Evolutionary conservation across 192 early-diverging fungal species (phyloP), one percentile per base, ranked within the genome.

Genomic region (Coemansia sp.): DNA sequence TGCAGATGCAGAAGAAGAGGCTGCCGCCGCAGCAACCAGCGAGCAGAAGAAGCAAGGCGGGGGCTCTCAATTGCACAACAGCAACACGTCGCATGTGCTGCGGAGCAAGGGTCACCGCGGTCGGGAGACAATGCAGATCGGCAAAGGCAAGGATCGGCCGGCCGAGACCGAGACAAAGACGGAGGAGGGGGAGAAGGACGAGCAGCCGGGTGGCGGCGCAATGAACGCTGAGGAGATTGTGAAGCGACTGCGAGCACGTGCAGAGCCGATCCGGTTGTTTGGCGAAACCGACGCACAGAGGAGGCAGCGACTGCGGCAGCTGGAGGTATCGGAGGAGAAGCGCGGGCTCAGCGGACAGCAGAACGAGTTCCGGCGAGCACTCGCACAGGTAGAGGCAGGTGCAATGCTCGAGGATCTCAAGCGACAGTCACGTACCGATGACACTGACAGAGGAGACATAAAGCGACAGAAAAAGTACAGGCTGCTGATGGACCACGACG

Each of bases 191-290:
- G 18, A 68, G 47, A 15, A 9, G 37, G 48, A 26, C 19, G 42
- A 51, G 18, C 41, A 56, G 18, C 36, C 48, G 6, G 21, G 42
- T 11, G n/a, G 63, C 49, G n/a, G 66, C 57, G 36, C 22, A 48
- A 89, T 96, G 52, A 73, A 88, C 21, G 72, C 87, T 21, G 89
- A 90, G 36, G 95, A 98, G 57, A 86, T 94, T 0, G 68, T 92
- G 37, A 86, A 89, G 41, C 90, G 96, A 41, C 81, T 99, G 43
- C 85, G 97, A 9, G 89, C 93, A 9, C 88, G 89, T 54, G 91
- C 90, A 52, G 88, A 97, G 66, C 97, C 97, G 41, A 95, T 96
- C 67, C 85, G 91, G 10, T 76, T 98, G 43, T 99, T 99, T 75
- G 97, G 90, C 47, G 97, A 99, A 72, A 88, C 90, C 10, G 88